Percentiles rank a stretch among this genome's conserved stretches.
Evolutionary conservation across 495 filamentous ascomycete genomes (phyloP).

Genomic region (Penicillium bovifimosum): DNA sequence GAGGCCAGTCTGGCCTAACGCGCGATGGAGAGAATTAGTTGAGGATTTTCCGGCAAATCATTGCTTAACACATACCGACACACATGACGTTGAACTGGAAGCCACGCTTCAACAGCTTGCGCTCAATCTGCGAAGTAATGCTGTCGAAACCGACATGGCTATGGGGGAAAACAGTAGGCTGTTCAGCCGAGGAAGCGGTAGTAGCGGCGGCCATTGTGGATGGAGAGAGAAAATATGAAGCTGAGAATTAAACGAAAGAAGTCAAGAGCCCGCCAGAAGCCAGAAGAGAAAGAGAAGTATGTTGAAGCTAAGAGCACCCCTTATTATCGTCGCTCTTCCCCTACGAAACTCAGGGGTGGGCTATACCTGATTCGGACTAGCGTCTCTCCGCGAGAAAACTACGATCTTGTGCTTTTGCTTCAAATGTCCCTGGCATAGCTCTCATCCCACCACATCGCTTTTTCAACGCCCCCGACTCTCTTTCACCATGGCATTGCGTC

Average conservation of each 20-base stretch:
- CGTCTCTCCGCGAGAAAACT: constrained; percentile 24
- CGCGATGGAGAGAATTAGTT: neutral
- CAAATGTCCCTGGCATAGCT: constrained; percentile 6
- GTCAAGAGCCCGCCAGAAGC: constrained; percentile 14
- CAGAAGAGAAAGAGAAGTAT: constrained; percentile 7
- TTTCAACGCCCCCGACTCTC: neutral
- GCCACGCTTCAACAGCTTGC: constrained; percentile 98
- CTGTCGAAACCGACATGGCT: constrained; percentile 99
- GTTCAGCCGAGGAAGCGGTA: constrained; percentile 41
- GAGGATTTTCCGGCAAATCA: neutral
- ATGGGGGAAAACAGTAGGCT: constrained; percentile 72
- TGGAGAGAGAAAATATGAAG: neutral
- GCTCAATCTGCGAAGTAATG: constrained; percentile 96
- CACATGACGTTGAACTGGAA: constrained; percentile 99
- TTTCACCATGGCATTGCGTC: constrained; percentile 20
- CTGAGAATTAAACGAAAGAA: constrained; percentile 16
- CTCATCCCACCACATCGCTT: neutral
- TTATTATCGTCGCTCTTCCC: constrained; percentile 34
- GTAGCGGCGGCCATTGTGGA: constrained; percentile 50
- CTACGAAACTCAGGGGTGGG: constrained; percentile 35
- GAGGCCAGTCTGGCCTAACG: constrained; percentile 89
- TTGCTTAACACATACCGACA: constrained; percentile 67
- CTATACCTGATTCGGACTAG: constrained; percentile 35
- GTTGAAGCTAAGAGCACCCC: constrained; percentile 23
- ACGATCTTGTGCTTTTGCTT: constrained; percentile 10